Conservation (phyloP, 352 stramenopile genomes). For the Phytophthora sp. region DNA sequence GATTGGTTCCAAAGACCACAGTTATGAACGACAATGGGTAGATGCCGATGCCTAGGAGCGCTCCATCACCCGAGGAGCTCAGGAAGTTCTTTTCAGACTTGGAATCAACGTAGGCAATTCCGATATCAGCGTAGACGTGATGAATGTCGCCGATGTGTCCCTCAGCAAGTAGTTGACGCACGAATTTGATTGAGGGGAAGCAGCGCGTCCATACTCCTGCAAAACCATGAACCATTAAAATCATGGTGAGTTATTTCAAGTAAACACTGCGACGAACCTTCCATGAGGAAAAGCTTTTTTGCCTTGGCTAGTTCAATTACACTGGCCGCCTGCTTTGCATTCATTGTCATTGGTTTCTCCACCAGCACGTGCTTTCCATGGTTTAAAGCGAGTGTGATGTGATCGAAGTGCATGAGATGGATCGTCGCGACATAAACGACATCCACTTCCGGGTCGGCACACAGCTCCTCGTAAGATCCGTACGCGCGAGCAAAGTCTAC, state of each 20-base stretch:
- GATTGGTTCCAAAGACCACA: slow-evolving; percentile 59
- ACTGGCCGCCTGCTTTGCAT: slow-evolving; percentile 70
- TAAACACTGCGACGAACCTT: slow-evolving; percentile 59
- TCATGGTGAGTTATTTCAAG: background rate
- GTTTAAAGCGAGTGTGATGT: slow-evolving; percentile 74
- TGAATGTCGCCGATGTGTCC: slow-evolving; percentile 70
- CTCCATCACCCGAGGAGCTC: slow-evolving; percentile 63
- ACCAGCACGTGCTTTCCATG: slow-evolving; percentile 92
- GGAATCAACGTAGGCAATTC: slow-evolving; percentile 11
- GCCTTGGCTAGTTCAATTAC: slow-evolving; percentile 59
- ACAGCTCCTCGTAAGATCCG: slow-evolving; percentile 86
- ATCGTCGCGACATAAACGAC: slow-evolving; percentile 92
- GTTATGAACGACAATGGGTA: slow-evolving; percentile 82
- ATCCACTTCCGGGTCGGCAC: slow-evolving; percentile 74
- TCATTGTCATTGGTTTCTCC: slow-evolving; percentile 93
- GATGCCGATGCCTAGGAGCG: slow-evolving; percentile 76
- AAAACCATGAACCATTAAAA: slow-evolving; percentile 50
- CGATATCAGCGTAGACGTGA: slow-evolving; percentile 61
- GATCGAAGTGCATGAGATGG: slow-evolving; percentile 78
- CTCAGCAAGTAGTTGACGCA: slow-evolving; percentile 53
- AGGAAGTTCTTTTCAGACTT: slow-evolving; percentile 61
- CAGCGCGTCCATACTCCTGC: slow-evolving; percentile 83
- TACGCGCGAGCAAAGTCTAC: slow-evolving; percentile 64
- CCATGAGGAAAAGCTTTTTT: slow-evolving; percentile 80
- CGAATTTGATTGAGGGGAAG: slow-evolving; percentile 74